Evolutionary conservation across 441 rosid genomes (phyloP).

Genomic region (Francoa sonchifolia): DNA sequence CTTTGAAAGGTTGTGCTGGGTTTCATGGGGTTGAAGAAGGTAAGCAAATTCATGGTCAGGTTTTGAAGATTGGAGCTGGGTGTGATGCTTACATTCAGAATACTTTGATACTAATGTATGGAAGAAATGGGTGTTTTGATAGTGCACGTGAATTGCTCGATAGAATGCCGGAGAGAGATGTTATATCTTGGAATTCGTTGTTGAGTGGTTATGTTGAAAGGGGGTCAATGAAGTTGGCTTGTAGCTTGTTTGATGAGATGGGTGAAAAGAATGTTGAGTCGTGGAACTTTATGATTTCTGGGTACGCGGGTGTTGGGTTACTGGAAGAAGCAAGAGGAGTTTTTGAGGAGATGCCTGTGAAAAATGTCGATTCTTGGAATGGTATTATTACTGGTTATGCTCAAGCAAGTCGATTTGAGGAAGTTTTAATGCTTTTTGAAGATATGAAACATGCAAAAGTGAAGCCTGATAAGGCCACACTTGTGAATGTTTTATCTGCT

Average conservation of each 20-base stretch:
- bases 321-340: conserved; percentile 21
- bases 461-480: conserved; percentile 24
- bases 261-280: conserved; percentile 31
- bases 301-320: conserved; percentile 21
- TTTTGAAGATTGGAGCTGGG: conserved; percentile 20
- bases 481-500: conserved; percentile 31
- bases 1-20: conserved; percentile 30
- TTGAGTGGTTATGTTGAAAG: conserved; percentile 15
- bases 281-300: conserved; percentile 46
- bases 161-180: conserved; percentile 33
- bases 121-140: conserved; percentile 15
- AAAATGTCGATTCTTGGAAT: conserved; percentile 36
- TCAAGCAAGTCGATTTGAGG: conserved; percentile 14
- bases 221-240: conserved; percentile 12
- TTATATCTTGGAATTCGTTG: conserved; percentile 36
- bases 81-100: conserved; percentile 26
- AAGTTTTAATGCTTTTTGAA: conserved; percentile 26
- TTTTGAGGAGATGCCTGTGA: conserved; percentile 27
- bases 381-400: conserved; percentile 28
- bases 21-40: conserved; percentile 30
- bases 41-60: conserved; percentile 27
- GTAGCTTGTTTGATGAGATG: conserved; percentile 26
- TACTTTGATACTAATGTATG: conserved; percentile 28
- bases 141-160: conserved; percentile 31
- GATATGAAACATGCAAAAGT: conserved; percentile 22